Conservation (phyloP, 352 stramenopile species). For the Thalassiosira mediterranea region DNA sequence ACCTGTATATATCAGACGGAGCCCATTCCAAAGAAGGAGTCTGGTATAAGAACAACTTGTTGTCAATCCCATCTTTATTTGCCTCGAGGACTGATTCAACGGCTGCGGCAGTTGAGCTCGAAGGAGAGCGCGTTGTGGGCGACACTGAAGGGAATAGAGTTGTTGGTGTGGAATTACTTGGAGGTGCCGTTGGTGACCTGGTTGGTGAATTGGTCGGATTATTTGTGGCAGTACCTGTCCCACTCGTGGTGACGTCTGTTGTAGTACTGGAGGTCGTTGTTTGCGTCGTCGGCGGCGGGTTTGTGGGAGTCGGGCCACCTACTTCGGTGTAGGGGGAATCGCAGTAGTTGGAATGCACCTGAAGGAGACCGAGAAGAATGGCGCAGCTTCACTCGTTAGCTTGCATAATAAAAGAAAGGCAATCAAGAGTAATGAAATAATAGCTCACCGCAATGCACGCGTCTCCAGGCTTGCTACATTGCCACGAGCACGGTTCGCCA, state of each 20-base stretch:
- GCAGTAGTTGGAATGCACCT: constrained; percentile 38
- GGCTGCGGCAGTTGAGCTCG: background rate
- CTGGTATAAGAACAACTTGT: constrained; percentile 21
- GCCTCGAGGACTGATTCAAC: background rate
- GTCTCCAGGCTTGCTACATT: constrained; percentile 37
- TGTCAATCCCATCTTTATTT: constrained; percentile 12
- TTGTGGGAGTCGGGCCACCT: background rate
- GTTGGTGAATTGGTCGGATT: background rate
- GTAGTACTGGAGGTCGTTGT: background rate
- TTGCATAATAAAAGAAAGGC: background rate
- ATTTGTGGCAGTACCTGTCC: background rate
- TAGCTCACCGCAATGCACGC: constrained; percentile 29
- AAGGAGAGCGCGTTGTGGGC: background rate
- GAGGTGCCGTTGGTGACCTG: background rate
- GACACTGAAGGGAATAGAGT: constrained; percentile 1
- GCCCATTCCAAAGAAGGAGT: background rate
- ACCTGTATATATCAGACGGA: constrained; percentile 13
- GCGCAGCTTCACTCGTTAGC: background rate
- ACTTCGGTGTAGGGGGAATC: constrained; percentile 25
- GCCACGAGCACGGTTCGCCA: constrained; percentile 46
- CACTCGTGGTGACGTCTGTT: background rate
- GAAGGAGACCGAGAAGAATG: background rate
- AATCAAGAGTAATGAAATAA: constrained; percentile 8
- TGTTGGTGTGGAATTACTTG: background rate
- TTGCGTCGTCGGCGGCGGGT: background rate